Evolutionary conservation across 495 filamentous ascomycete species (phyloP).

Genomic region (Corynascus novoguineensis): DNA sequence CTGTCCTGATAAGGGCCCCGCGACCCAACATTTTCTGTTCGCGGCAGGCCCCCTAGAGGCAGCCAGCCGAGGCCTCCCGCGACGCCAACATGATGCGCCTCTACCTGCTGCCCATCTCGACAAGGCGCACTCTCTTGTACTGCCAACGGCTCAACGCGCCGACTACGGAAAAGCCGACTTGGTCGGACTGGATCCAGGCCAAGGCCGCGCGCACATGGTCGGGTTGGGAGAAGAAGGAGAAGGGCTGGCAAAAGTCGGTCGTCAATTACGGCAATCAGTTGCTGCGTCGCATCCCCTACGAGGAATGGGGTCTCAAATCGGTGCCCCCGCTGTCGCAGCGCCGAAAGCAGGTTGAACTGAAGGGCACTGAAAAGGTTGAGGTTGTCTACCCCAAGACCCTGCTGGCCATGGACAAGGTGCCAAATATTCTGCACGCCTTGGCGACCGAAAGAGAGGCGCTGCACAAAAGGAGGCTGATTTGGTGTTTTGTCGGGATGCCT

Average conservation of each 20-base stretch:
- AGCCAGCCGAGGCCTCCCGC: constrained; percentile 9
- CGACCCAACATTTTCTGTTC: neutral
- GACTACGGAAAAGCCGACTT: constrained; percentile 44
- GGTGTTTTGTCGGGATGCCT: constrained; percentile 77
- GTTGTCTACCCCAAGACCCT: constrained; percentile 71
- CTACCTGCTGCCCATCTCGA: constrained; percentile 92
- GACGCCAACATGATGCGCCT: constrained; percentile 65
- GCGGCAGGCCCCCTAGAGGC: neutral
- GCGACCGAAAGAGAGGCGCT: constrained; percentile 73
- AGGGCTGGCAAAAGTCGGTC: constrained; percentile 79
- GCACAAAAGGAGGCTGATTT: constrained; percentile 69
- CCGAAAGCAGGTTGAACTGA: constrained; percentile 54
- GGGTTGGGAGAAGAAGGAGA: constrained; percentile 75
- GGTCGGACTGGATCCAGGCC: constrained; percentile 57
- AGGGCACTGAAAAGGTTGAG: constrained; percentile 62
- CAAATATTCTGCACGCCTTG: constrained; percentile 55
- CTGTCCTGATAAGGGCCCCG: neutral
- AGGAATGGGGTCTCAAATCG: constrained; percentile 96
- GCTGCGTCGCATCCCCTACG: constrained; percentile 81
- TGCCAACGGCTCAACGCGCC: constrained; percentile 62
- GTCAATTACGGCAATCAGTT: constrained; percentile 81
- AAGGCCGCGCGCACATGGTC: constrained; percentile 74
- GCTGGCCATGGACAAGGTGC: constrained; percentile 56
- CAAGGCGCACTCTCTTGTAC: constrained; percentile 85
- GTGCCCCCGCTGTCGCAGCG: constrained; percentile 76